Evolutionary conservation across 371 early-diverging fungal genomes (phyloP), one percentile per base, ranked within the genome.

Genomic region (Mucor velutinosus): DNA sequence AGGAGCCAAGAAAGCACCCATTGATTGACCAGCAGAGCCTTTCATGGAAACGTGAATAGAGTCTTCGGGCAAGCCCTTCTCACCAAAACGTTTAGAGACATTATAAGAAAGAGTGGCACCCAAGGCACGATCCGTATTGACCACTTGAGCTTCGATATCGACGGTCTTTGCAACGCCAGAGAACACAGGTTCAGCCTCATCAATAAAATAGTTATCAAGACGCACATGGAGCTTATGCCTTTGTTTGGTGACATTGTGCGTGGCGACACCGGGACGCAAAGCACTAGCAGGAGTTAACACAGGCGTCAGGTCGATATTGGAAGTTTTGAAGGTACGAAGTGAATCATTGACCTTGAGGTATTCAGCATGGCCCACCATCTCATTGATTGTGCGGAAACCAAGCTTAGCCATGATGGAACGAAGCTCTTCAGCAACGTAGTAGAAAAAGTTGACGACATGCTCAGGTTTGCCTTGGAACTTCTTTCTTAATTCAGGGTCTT

Each of bases 401-500:
- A 98, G 90, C 63, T 83, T 83, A 27, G 98, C 95, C 97, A 98
- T 97, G 79, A 94, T 86, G 21, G 79, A 72, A 55, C 98, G 92
- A 67, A 92, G 65, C 73, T 98, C 97, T 78, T 98, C 98, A 15
- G 97, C 96, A 66, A 98, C 86, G 71, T 95, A 98, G 84, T 91
- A 90, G 87, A 98, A 98, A 86, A 96, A 98, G 86, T 98, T 97
- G 77, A 98, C 84, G 21, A 97, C 97, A 67, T 98, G 93, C 75
- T 98, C 98, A 12, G 98, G 97, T 56, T 85, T 78, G 15, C 98
- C 98, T 63, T 84, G 89, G 76, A 98, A 98, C 86, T 96, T 97
- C 66, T 90, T 88, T 37, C 98, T 92, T 59, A 98, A 86, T 53
- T 83, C 90, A 7, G 95, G 94, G 71, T 98, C 98, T 82, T 98